Conservation (phyloP, 169 alveolate species). For the Plasmodium knowlesi region DNA sequence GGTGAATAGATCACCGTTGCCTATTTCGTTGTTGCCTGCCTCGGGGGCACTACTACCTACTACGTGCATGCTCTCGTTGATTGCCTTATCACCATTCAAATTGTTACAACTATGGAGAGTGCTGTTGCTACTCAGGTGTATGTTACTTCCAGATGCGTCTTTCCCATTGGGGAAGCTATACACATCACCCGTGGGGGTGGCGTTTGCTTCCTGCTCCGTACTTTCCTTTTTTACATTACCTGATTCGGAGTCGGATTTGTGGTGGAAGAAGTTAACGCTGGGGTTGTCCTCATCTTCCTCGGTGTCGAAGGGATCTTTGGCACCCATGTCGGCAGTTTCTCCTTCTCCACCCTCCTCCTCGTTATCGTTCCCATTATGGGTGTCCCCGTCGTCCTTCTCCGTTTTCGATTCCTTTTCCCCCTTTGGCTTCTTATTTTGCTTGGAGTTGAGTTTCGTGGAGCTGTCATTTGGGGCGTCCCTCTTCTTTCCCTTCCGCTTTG, state of each 20-base stretch:
- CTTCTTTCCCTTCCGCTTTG: conserved; percentile 45
- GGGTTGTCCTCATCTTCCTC: conserved; percentile 15
- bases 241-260: conserved; percentile 43
- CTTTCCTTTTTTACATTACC: conserved; percentile 53
- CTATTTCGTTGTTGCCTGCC: not conserved
- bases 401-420: not conserved
- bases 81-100: not conserved
- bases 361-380: not conserved
- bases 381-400: not conserved
- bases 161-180: not conserved
- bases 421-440: not conserved
- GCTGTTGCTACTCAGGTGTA: not conserved
- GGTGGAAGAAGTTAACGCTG: conserved; percentile 18
- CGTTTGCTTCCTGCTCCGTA: not conserved
- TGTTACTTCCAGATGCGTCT: not conserved
- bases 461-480: not conserved
- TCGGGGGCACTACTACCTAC: not conserved
- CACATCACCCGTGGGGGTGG: not conserved
- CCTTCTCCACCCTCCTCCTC: not conserved
- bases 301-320: not conserved
- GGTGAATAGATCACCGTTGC: not conserved
- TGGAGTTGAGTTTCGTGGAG: conserved; percentile 1
- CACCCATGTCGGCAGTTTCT: not conserved
- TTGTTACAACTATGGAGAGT: conserved; percentile 6
- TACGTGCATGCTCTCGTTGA: not conserved